These are phyloP conservation scores for Neoscytalidium dimidiatum DNA, from an alignment of 2,329 filamentous ascomycete species.

Conservation along the genomic window DNA sequence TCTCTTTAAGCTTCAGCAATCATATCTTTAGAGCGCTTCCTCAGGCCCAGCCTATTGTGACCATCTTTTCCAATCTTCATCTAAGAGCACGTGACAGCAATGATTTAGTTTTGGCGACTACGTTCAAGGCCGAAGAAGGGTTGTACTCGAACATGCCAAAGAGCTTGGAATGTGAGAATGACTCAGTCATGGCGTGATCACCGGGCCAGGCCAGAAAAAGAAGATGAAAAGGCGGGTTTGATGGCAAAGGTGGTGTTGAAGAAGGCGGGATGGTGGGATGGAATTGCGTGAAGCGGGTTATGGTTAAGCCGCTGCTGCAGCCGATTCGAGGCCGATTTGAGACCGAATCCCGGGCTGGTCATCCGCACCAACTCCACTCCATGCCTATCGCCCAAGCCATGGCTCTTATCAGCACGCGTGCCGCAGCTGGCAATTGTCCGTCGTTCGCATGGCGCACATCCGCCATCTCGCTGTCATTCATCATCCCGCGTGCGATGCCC, in stretches of 20 bases:
- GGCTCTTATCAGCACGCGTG: background rate
- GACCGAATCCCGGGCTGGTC: background rate
- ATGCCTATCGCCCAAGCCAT: background rate
- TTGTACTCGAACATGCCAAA: no score
- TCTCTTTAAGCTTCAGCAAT: background rate
- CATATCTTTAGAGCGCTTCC: no score
- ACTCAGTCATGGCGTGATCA: no score
- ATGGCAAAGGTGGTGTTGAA: background rate
- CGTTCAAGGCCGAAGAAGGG: no score
- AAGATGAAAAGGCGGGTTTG: background rate
- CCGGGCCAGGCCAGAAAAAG: background rate
- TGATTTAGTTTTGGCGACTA: no score
- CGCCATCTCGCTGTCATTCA: background rate
- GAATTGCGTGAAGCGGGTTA: background rate
- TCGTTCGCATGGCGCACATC: background rate
- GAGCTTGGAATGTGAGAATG: no score
- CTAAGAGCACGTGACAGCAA: no score
- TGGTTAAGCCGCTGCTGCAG: background rate
- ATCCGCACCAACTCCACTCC: background rate
- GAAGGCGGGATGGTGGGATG: background rate
- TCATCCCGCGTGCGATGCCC: background rate
- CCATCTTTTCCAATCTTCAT: no score
- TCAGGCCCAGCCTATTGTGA: no score
- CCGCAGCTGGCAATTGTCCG: background rate
- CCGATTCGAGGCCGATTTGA: background rate